Evolutionary conservation across 2,329 filamentous ascomycete species (phyloP).

Genomic region (Mycosphaerella sp.): DNA sequence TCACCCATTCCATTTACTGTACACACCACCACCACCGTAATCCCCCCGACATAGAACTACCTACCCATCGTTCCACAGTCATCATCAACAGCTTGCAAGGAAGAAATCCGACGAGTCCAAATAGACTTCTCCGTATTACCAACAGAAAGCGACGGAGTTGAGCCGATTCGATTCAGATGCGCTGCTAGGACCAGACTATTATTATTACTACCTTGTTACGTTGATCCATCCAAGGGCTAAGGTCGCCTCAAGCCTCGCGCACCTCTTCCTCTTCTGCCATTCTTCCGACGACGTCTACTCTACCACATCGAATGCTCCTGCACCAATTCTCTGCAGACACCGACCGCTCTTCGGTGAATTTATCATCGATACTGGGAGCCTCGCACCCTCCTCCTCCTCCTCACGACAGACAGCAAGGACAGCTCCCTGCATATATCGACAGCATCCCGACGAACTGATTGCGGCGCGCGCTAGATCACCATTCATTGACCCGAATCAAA

Average conservation of each 20-base stretch:
- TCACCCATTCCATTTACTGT: too few relatives aligned
- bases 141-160: neutral
- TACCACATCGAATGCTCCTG: neutral
- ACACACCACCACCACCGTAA: too few relatives aligned
- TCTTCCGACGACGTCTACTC: neutral
- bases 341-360: neutral
- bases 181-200: neutral
- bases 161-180: neutral
- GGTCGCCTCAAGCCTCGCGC: too few relatives aligned
- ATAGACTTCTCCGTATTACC: constrained; percentile 2
- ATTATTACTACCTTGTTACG: neutral
- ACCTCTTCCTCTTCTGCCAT: neutral
- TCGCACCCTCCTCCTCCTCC: too few relatives aligned
- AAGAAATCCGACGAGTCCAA: neutral
- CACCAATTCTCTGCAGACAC: neutral
- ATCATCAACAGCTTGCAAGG: neutral
- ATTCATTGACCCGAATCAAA: neutral
- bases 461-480: too few relatives aligned
- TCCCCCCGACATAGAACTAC: neutral
- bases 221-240: neutral
- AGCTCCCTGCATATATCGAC: too few relatives aligned
- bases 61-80: too few relatives aligned
- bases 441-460: too few relatives aligned
- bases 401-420: neutral
- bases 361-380: too few relatives aligned